Percentiles rank a stretch among this genome's conserved stretches.
These are phyloP conservation scores for Neoboletus brunneissimus DNA, from an alignment of 768 basidiomycete species.

Conservation along the genomic window DNA sequence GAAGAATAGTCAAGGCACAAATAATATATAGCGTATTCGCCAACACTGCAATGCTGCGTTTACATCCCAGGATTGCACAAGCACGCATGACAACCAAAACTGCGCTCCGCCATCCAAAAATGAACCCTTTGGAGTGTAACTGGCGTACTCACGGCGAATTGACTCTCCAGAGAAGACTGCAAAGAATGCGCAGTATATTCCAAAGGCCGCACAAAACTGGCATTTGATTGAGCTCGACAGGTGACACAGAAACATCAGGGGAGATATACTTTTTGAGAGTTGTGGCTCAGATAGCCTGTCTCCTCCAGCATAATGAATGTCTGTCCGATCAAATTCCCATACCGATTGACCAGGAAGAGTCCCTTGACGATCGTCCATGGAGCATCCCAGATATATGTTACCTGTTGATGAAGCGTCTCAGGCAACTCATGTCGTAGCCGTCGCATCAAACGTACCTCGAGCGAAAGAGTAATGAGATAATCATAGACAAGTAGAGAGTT, in stretches of 20 bases:
- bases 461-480: slow-evolving; percentile 24
- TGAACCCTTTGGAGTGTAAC: not conserved
- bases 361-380: slow-evolving; percentile 15
- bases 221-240: not conserved
- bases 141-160: slow-evolving; percentile 19
- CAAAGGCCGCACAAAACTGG: slow-evolving; percentile 18
- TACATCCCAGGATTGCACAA: slow-evolving; percentile 23
- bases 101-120: not conserved
- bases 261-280: slow-evolving; percentile 15
- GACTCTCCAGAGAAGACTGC: slow-evolving; percentile 19
- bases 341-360: slow-evolving; percentile 16
- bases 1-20: slow-evolving; percentile 2
- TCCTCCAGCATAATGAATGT: slow-evolving; percentile 22
- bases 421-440: not conserved
- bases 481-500: slow-evolving; percentile 25
- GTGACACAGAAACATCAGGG: not conserved
- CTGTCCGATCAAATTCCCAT: slow-evolving; percentile 20
- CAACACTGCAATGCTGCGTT: not conserved
- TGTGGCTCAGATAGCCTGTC: slow-evolving; percentile 14
- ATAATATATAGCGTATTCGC: slow-evolving; percentile 8
- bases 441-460: slow-evolving; percentile 20
- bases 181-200: not conserved
- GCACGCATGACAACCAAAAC: slow-evolving; percentile 25
- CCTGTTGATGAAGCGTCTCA: slow-evolving; percentile 6
- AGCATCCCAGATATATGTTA: slow-evolving; percentile 15